Conservation (phyloP, 1,139 yeast genomes). For the Yamadazyma atmosphaerica region DNA sequence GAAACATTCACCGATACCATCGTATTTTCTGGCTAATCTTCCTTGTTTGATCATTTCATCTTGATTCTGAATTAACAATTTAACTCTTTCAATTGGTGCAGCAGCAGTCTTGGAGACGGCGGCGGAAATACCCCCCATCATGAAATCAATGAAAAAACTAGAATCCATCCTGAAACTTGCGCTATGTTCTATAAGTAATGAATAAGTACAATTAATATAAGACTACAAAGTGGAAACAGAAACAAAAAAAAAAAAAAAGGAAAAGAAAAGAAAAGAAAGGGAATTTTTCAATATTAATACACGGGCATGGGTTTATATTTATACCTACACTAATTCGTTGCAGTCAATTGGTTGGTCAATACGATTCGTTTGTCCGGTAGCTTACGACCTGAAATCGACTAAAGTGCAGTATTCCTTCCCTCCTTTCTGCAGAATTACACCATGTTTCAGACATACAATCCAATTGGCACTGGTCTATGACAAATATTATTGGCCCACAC, state of each 20-base stretch:
- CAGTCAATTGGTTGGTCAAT: too few relatives aligned
- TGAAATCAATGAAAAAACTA: conserved; percentile 39
- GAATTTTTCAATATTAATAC: not conserved
- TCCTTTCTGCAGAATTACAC: not conserved
- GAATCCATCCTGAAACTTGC: conserved; percentile 22
- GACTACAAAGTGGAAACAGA: not conserved
- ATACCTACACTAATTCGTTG: not conserved
- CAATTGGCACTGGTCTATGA: not conserved
- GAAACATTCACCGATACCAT: conserved; percentile 53
- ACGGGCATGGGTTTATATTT: not conserved
- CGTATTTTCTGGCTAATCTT: conserved; percentile 51
- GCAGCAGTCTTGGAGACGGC: conserved; percentile 58
- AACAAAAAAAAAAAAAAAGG: not conserved
- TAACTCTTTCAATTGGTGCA: conserved; percentile 57
- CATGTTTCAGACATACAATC: not conserved
- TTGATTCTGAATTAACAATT: conserved; percentile 54
- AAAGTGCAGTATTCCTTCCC: not conserved
- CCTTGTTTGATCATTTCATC: conserved; percentile 58
- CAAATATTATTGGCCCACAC: not conserved
- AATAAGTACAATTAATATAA: not conserved
- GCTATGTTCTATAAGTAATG: conserved; percentile 7
- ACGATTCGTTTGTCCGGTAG: too few relatives aligned
- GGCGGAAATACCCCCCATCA: conserved; percentile 60
- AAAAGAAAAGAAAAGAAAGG: not conserved
- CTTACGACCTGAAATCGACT: not conserved